Conservation (phyloP, 2,329 filamentous ascomycete genomes). For the Elsinoe fawcettii region DNA sequence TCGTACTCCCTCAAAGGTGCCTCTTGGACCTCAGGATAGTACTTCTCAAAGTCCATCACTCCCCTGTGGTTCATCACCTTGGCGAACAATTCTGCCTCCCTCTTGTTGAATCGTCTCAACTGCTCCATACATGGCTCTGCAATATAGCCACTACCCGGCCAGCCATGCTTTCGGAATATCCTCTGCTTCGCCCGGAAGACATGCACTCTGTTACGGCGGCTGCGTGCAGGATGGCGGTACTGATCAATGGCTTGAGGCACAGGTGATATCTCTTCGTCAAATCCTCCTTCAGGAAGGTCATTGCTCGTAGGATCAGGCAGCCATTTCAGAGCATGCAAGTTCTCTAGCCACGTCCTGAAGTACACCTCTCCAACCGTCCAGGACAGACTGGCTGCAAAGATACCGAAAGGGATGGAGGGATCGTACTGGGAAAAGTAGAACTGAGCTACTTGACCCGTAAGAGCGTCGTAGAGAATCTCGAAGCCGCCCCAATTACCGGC, state of each 20-base stretch:
- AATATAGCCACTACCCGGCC: not conserved
- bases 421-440: not conserved
- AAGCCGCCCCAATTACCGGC: not conserved
- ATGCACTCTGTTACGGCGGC: not conserved
- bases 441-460: not conserved
- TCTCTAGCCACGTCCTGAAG: not conserved
- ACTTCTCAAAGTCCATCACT: not conserved
- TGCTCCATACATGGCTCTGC: not conserved
- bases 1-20: not conserved
- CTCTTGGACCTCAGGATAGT: not conserved
- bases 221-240: not conserved
- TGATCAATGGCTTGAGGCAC: not conserved
- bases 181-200: not conserved
- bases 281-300: not conserved
- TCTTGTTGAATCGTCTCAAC: not conserved
- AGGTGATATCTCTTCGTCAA: not conserved
- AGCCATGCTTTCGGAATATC: not conserved
- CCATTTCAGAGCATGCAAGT: not conserved
- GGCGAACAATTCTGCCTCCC: not conserved
- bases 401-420: conserved; percentile 1
- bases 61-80: not conserved
- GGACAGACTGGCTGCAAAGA: not conserved
- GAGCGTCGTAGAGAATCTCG: conserved; percentile 10
- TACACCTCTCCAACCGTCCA: not conserved
- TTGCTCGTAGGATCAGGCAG: conserved; percentile 6